These are phyloP conservation scores for Neonectria coccinea DNA, from an alignment of 2,329 filamentous ascomycete genomes.

Conservation along the genomic window DNA sequence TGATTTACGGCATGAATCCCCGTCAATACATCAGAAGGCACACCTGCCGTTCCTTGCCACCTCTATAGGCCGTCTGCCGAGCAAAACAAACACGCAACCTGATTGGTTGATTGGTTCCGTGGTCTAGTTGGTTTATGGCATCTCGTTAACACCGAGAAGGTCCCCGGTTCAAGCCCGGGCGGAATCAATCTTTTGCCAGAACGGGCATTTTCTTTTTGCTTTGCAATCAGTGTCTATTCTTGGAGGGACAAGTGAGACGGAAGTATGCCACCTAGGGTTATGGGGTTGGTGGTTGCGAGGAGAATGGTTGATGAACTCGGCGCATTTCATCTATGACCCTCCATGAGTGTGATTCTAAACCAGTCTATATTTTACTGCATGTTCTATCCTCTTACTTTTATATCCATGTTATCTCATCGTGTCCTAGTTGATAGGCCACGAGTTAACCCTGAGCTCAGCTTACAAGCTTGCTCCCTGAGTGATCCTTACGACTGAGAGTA, in stretches of 20 bases:
- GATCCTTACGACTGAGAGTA: too few relatives aligned
- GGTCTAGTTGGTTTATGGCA: slow-evolving; percentile 43
- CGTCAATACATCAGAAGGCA: background rate
- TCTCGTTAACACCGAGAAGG: slow-evolving; percentile 42
- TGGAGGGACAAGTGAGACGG: too few relatives aligned
- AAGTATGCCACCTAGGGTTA: background rate
- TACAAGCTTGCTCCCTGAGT: background rate
- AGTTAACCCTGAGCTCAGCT: too few relatives aligned
- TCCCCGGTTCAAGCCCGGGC: slow-evolving; percentile 41
- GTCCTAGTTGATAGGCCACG: slow-evolving; percentile 5
- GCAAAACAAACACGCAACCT: background rate
- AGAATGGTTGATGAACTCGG: background rate
- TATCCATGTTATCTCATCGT: background rate
- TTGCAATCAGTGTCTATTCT: too few relatives aligned
- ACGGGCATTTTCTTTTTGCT: background rate
- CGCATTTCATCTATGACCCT: background rate
- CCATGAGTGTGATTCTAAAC: background rate
- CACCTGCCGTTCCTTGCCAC: background rate
- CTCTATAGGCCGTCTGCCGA: background rate
- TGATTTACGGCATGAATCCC: background rate
- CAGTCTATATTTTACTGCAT: background rate
- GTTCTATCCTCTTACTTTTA: background rate
- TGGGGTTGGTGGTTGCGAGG: background rate
- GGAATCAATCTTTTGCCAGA: slow-evolving; percentile 34
- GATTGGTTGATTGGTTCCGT: slow-evolving; percentile 34